Percentiles rank a stretch among this genome's conserved stretches.
Evolutionary conservation across 768 basidiomycete genomes (phyloP).

Genomic region (Leucocoprinus leucothites): DNA sequence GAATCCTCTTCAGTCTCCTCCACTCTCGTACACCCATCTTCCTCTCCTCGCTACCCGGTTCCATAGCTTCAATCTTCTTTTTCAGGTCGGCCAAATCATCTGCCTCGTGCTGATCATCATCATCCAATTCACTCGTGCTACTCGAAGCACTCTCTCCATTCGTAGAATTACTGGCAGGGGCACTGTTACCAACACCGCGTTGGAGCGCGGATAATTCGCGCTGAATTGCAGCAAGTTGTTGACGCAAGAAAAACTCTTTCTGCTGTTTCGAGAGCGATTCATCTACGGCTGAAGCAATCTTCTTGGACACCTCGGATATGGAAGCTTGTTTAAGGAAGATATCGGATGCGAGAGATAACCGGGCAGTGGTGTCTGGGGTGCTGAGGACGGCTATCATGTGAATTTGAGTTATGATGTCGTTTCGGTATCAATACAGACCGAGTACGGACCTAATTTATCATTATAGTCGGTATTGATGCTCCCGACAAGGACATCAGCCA

Average conservation of each 20-base stretch:
- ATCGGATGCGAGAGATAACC: constrained; percentile 63
- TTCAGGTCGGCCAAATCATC: constrained; percentile 76
- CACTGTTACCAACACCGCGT: constrained; percentile 23
- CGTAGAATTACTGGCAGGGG: constrained; percentile 14
- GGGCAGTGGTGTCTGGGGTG: constrained; percentile 55
- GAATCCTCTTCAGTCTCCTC: constrained; percentile 82
- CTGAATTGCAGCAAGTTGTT: constrained; percentile 79
- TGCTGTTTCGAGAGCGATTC: constrained; percentile 86
- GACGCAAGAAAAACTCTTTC: constrained; percentile 83
- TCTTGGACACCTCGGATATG: constrained; percentile 78
- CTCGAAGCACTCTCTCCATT: too few relatives aligned
- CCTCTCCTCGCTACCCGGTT: constrained; percentile 71
- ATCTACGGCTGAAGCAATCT: constrained; percentile 77
- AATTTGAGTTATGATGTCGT: neutral
- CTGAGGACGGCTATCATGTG: constrained; percentile 51
- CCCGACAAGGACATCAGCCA: constrained; percentile 75
- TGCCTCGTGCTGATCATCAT: constrained; percentile 77
- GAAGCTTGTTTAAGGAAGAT: constrained; percentile 74
- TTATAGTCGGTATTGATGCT: constrained; percentile 61
- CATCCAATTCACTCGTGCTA: constrained; percentile 56
- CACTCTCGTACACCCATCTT: constrained; percentile 83
- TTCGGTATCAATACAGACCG: neutral
- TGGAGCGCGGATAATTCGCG: constrained; percentile 64
- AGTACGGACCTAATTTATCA: constrained; percentile 65
- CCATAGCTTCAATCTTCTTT: constrained; percentile 72